Conservation (phyloP, 257 asterid genomes). For the Ehretia macrophylla region DNA sequence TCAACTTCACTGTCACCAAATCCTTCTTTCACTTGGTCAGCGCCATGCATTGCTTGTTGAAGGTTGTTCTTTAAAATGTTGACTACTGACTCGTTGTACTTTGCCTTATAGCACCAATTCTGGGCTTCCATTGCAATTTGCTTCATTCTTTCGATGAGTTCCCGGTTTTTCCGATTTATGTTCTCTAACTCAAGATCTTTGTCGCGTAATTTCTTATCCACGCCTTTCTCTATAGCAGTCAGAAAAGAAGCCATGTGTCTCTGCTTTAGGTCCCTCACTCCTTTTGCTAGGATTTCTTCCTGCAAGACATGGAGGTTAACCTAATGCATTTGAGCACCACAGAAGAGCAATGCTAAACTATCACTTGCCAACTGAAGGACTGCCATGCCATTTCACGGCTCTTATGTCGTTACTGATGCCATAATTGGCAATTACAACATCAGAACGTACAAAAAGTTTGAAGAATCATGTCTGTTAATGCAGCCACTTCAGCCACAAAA, state of each 20-base stretch:
- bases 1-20: constrained; percentile 59
- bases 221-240: constrained; percentile 44
- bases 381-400: too few species aligned
- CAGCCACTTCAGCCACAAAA: too few species aligned
- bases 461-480: too few species aligned
- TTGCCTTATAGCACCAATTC: constrained; percentile 81
- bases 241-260: constrained; percentile 66
- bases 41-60: constrained; percentile 55
- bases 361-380: too few species aligned
- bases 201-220: constrained; percentile 48
- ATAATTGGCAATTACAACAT: too few species aligned
- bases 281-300: constrained; percentile 64
- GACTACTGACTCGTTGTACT: constrained; percentile 79
- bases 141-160: constrained; percentile 66
- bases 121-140: constrained; percentile 66
- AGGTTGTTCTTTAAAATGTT: constrained; percentile 55
- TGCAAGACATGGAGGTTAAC: constrained; percentile 27
- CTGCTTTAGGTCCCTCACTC: constrained; percentile 57
- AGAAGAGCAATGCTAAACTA: too few species aligned
- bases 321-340: not conserved
- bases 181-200: constrained; percentile 59
- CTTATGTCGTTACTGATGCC: too few species aligned
- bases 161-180: constrained; percentile 55
- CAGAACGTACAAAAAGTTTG: too few species aligned
- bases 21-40: constrained; percentile 55